Percentiles rank a stretch among this genome's conserved stretches.
Evolutionary conservation across 345 rosid species (phyloP).

Genomic region (Kandelia obovata): DNA sequence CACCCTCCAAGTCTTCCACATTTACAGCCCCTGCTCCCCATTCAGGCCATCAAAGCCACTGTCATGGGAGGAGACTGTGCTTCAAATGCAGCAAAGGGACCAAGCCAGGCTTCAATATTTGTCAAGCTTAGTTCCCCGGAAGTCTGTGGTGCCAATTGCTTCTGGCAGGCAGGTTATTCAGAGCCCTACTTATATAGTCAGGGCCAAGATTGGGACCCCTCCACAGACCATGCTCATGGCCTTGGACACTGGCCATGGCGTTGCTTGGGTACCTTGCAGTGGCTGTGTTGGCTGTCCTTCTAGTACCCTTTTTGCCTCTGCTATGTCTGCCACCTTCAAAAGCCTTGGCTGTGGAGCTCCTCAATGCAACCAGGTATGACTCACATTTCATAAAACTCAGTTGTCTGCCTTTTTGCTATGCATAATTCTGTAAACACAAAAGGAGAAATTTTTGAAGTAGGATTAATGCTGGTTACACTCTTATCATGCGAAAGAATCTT

Average conservation of each 20-base stretch:
- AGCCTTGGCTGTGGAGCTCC: constrained; percentile 54
- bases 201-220: constrained; percentile 77
- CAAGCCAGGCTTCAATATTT: constrained; percentile 60
- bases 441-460: too few relatives aligned
- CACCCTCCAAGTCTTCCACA: constrained; percentile 70
- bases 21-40: constrained; percentile 73
- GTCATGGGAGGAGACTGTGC: constrained; percentile 77
- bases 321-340: constrained; percentile 52
- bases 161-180: constrained; percentile 72
- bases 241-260: constrained; percentile 84
- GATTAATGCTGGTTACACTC: too few relatives aligned
- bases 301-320: constrained; percentile 39
- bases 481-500: too few relatives aligned
- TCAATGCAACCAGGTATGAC: constrained; percentile 72
- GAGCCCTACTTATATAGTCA: constrained; percentile 75
- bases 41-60: constrained; percentile 47
- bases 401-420: background rate
- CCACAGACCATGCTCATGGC: constrained; percentile 82
- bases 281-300: constrained; percentile 82
- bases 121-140: constrained; percentile 62
- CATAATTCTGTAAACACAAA: background rate
- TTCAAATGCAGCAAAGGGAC: constrained; percentile 63
- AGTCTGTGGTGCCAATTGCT: constrained; percentile 74
- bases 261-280: constrained; percentile 80
- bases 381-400: background rate